A percentile compares a stretch with the other conserved stretches of the same genome.
Conservation (phyloP, 2,329 filamentous ascomycete genomes). For the Clonostachys rosea region DNA sequence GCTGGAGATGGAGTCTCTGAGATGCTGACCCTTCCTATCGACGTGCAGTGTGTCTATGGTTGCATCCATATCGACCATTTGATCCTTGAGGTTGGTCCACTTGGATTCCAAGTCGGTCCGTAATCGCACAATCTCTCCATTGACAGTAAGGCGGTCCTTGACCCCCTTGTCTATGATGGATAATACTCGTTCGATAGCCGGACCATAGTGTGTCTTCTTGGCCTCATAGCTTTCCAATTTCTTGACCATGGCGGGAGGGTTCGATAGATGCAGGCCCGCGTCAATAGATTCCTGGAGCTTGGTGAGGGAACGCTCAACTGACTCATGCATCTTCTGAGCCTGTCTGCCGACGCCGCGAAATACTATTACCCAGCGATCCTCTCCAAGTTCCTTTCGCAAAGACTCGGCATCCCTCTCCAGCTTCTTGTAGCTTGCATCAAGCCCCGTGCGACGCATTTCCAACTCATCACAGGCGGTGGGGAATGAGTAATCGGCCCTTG, state of each 20-base stretch:
- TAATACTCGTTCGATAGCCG: constrained; percentile 86
- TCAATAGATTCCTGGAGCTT: constrained; percentile 82
- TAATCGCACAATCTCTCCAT: constrained; percentile 86
- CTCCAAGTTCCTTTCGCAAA: constrained; percentile 82
- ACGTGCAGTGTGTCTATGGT: constrained; percentile 68
- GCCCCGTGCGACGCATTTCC: constrained; percentile 64
- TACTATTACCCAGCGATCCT: constrained; percentile 93
- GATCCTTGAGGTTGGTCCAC: constrained; percentile 71
- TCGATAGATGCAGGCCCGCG: constrained; percentile 67
- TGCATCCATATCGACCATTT: constrained; percentile 73
- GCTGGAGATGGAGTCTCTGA: constrained; percentile 90
- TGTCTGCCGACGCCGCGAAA: constrained; percentile 90
- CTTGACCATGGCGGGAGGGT: constrained; percentile 65
- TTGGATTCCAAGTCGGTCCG: constrained; percentile 81
- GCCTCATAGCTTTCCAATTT: constrained; percentile 91
- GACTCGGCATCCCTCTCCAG: constrained; percentile 88
- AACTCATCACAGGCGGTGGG: constrained; percentile 90
- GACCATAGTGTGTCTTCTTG: constrained; percentile 91
- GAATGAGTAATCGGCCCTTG: constrained; percentile 72
- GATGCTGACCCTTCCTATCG: constrained; percentile 62
- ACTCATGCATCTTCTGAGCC: constrained; percentile 95
- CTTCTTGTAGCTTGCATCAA: constrained; percentile 85
- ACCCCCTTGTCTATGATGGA: constrained; percentile 95
- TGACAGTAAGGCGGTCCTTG: constrained; percentile 90
- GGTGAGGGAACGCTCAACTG: constrained; percentile 78